phyloP scores from a whole-genome alignment of 108 stramenopile species.

The Nannochloropsis gaditana region DNA sequence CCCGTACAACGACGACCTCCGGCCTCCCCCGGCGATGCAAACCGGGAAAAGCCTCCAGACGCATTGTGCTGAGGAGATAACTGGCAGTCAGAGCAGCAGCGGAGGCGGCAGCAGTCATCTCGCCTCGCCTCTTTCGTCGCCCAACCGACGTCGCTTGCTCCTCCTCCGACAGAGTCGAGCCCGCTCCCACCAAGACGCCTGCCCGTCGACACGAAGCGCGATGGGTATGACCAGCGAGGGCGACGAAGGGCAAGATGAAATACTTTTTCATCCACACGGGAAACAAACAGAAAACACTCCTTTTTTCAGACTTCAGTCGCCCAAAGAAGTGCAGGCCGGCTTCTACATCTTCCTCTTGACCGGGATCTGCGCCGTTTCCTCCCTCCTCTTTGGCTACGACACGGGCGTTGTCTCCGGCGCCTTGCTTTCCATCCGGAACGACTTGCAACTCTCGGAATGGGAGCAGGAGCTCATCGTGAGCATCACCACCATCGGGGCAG shows the following conservation, averaged over 20 bases:
- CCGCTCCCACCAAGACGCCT: too few species aligned
- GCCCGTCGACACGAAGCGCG: too few species aligned
- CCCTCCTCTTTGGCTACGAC: constrained; percentile 51
- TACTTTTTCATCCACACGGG: too few species aligned
- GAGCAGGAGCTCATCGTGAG: constrained; percentile 49
- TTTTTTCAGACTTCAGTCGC: neutral
- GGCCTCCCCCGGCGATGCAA: too few species aligned
- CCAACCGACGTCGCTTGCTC: neutral
- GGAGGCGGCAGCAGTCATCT: neutral
- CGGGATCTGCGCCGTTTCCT: neutral
- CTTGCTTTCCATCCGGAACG: constrained; percentile 39
- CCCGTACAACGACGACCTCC: too few species aligned
- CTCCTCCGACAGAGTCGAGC: neutral
- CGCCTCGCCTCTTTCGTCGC: neutral
- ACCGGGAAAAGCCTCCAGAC: too few species aligned
- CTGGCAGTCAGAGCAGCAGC: neutral
- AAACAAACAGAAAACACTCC: neutral
- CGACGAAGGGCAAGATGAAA: too few species aligned
- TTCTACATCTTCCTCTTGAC: constrained; percentile 18
- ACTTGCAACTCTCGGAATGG: constrained; percentile 29
- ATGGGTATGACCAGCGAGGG: too few species aligned
- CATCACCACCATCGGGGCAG: constrained; percentile 40
- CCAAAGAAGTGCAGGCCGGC: constrained; percentile 3
- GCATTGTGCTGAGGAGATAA: too few species aligned
- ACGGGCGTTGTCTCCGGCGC: constrained; percentile 51